These are phyloP conservation scores for Mytilinidion resinicola DNA, from an alignment of 495 filamentous ascomycete genomes.

Conservation along the genomic window DNA sequence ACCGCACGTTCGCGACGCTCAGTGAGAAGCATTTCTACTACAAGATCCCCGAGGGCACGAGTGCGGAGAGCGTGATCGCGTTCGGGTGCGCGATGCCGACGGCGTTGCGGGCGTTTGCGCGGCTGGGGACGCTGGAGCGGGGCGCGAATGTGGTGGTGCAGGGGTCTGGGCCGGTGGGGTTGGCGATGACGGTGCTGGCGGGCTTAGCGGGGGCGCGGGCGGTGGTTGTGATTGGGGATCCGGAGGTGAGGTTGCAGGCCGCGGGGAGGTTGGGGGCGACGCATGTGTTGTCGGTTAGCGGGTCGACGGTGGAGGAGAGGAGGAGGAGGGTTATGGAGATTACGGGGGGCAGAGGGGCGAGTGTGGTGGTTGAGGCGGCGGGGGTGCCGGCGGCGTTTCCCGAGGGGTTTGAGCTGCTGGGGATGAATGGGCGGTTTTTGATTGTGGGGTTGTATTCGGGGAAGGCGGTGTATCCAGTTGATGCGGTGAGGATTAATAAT, in stretches of 20 bases:
- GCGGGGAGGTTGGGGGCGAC: not conserved
- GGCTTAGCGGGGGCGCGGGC: not conserved
- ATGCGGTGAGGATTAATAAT: not conserved
- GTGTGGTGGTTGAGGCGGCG: not conserved
- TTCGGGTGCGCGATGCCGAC: not conserved
- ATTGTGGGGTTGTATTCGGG: not conserved
- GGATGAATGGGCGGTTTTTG: not conserved
- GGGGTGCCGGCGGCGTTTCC: not conserved
- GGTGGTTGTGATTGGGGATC: not conserved
- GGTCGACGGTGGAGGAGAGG: not conserved
- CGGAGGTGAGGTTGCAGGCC: not conserved
- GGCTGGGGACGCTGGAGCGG: not conserved
- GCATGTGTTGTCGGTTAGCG: not conserved
- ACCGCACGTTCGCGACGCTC: not conserved
- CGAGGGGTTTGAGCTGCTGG: not conserved
- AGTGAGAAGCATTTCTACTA: not conserved
- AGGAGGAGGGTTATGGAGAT: not conserved
- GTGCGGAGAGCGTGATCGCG: not conserved
- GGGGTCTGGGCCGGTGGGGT: not conserved
- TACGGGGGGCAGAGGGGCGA: not conserved
- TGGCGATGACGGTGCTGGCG: not conserved
- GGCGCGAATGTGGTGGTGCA: not conserved
- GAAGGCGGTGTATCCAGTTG: not conserved
- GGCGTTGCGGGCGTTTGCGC: not conserved
- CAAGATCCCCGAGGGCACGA: not conserved